These are phyloP conservation scores for Oryza punctata DNA, from an alignment of 176 grass and related monocot species.

Conservation along the genomic window DNA sequence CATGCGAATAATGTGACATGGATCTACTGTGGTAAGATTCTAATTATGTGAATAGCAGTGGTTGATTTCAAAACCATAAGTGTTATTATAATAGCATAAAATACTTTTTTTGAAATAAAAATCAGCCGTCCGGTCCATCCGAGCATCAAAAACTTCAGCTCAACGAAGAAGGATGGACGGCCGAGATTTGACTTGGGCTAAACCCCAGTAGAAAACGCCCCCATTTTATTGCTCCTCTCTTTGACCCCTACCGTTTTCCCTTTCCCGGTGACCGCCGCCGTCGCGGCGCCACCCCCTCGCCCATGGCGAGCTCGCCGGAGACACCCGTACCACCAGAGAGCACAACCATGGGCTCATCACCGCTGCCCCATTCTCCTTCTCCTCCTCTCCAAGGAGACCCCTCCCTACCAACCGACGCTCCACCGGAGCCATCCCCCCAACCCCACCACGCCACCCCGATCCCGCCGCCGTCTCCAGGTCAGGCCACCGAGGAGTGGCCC, in stretches of 20 bases:
- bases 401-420: not conserved
- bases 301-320: slow-evolving; percentile 42
- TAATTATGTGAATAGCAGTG: too few relatives aligned
- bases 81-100: too few relatives aligned
- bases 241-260: not conserved
- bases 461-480: not conserved
- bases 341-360: slow-evolving; percentile 1
- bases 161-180: not conserved
- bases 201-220: not conserved
- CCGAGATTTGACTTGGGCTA: not conserved
- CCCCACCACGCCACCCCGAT: not conserved
- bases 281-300: not conserved
- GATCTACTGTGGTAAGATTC: too few relatives aligned
- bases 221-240: not conserved
- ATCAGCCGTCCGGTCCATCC: too few relatives aligned
- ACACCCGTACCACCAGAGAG: not conserved
- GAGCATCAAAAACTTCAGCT: too few relatives aligned
- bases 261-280: not conserved
- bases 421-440: not conserved
- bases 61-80: too few relatives aligned
- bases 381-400: not conserved
- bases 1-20: too few relatives aligned
- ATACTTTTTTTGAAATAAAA: too few relatives aligned
- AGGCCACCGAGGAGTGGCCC: not conserved
- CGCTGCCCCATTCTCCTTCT: not conserved